A percentile compares a stretch with the other conserved stretches of the same genome.
Conservation (phyloP, 768 basidiomycete species). For the Candolleomyces eurysporus region DNA sequence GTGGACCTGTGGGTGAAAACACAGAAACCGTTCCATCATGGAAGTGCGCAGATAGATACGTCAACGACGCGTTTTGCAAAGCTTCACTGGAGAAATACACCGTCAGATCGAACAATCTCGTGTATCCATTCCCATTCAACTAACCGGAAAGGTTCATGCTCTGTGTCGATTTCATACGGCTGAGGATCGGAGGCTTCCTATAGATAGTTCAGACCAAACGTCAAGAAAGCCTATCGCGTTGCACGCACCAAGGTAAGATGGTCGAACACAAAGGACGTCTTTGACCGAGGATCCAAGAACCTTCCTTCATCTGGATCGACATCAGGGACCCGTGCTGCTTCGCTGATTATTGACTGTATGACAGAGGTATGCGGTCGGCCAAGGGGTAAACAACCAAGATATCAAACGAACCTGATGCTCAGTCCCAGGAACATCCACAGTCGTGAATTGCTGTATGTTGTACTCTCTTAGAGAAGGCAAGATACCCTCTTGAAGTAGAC, state of each 20-base stretch:
- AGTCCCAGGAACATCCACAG: slow-evolving; percentile 77
- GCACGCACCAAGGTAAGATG: slow-evolving; percentile 73
- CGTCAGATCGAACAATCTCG: not conserved
- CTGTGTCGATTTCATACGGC: slow-evolving; percentile 56
- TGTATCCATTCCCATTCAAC: slow-evolving; percentile 7
- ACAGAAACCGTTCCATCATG: slow-evolving; percentile 74
- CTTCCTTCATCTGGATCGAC: slow-evolving; percentile 53
- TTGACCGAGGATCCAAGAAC: slow-evolving; percentile 82
- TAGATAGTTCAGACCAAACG: slow-evolving; percentile 9
- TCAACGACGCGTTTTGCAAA: slow-evolving; percentile 62
- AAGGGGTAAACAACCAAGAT: not conserved
- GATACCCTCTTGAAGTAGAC: slow-evolving; percentile 73
- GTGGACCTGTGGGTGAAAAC: slow-evolving; percentile 50
- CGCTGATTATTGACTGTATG: slow-evolving; percentile 77
- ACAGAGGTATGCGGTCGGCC: slow-evolving; percentile 17
- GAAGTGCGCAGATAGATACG: slow-evolving; percentile 82
- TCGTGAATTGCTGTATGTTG: slow-evolving; percentile 84
- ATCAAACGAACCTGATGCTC: slow-evolving; percentile 64
- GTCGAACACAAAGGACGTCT: slow-evolving; percentile 79
- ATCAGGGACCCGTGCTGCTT: slow-evolving; percentile 53
- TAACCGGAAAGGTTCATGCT: slow-evolving; percentile 78
- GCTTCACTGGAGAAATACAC: slow-evolving; percentile 49
- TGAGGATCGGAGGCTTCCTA: slow-evolving; percentile 80
- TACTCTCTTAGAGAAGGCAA: slow-evolving; percentile 79
- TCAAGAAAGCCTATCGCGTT: not conserved